Conservation (phyloP, 441 rosid species). For the Corymbia citriodora region DNA sequence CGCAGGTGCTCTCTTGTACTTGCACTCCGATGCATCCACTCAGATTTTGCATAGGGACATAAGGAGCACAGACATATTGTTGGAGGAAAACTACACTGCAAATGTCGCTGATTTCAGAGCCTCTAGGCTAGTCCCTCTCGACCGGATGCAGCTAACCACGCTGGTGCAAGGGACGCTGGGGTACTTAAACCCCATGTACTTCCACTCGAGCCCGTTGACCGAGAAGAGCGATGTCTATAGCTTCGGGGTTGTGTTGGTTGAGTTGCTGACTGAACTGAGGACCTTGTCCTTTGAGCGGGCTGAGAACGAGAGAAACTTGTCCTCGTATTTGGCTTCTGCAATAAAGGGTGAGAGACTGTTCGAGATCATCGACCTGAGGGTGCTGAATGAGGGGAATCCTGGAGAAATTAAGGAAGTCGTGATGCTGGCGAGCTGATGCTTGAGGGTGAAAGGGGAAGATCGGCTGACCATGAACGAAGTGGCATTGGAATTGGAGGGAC, state of each 20-base stretch:
- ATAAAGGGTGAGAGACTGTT: not conserved
- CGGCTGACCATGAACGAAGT: not conserved
- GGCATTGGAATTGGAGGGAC: not conserved
- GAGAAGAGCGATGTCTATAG: not conserved
- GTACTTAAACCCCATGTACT: not conserved
- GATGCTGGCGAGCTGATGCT: not conserved
- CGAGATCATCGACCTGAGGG: not conserved
- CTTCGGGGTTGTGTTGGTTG: not conserved
- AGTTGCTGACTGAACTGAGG: not conserved
- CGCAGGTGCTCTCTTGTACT: constrained; percentile 13
- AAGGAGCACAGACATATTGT: not conserved
- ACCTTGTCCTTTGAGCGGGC: not conserved
- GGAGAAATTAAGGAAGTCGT: not conserved
- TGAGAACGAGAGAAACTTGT: not conserved
- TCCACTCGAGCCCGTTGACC: not conserved
- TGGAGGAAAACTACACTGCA: not conserved
- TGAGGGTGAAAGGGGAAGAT: not conserved
- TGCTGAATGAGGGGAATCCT: not conserved
- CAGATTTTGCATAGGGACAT: not conserved
- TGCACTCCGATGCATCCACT: not conserved
- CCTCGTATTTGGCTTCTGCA: not conserved
- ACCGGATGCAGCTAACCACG: not conserved
- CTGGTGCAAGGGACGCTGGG: not conserved
- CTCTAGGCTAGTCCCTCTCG: not conserved
- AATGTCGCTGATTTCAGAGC: not conserved